These are phyloP conservation scores for Effrenium voratum DNA, from an alignment of 73 alveolate species.

Conservation along the genomic window DNA sequence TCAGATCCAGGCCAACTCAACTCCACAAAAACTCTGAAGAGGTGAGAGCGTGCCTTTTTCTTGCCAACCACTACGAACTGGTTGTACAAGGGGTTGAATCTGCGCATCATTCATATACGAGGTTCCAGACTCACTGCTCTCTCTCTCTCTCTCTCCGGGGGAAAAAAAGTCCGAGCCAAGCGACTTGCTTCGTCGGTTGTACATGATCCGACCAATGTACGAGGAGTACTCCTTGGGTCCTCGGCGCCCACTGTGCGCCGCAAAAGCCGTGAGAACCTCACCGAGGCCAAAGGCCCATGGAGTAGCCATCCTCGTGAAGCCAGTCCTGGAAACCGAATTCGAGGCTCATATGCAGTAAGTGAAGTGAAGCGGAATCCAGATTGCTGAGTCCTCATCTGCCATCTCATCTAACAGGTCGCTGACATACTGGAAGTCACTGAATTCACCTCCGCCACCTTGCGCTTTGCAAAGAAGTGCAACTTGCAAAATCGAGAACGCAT, in stretches of 20 bases:
- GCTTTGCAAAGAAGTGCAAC: not conserved
- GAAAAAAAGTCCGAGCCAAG: not conserved
- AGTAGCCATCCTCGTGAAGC: constrained; percentile 79
- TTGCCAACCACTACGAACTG: constrained; percentile 86
- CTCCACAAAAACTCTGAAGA: not conserved
- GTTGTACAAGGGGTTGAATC: constrained; percentile 84
- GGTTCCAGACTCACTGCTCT: not conserved
- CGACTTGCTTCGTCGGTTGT: constrained; percentile 85
- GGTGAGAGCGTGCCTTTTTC: constrained; percentile 36
- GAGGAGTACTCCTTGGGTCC: constrained; percentile 91
- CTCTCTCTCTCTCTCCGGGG: not conserved
- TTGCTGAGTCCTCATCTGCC: constrained; percentile 78
- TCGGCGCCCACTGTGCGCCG: not conserved
- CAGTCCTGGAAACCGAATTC: constrained; percentile 29
- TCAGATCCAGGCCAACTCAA: not conserved
- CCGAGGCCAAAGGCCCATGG: constrained; percentile 30
- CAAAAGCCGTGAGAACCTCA: not conserved
- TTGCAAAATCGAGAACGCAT: not conserved
- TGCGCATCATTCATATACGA: not conserved
- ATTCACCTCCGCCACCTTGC: constrained; percentile 56
- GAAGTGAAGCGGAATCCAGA: too few species aligned
- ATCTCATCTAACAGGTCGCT: constrained; percentile 64
- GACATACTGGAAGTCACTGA: constrained; percentile 69
- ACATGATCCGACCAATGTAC: constrained; percentile 91
- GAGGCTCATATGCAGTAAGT: too few species aligned